Base-by-base conservation (phyloP, 2,329 filamentous ascomycete genomes). In the Biscogniauxia sp. region DNA sequence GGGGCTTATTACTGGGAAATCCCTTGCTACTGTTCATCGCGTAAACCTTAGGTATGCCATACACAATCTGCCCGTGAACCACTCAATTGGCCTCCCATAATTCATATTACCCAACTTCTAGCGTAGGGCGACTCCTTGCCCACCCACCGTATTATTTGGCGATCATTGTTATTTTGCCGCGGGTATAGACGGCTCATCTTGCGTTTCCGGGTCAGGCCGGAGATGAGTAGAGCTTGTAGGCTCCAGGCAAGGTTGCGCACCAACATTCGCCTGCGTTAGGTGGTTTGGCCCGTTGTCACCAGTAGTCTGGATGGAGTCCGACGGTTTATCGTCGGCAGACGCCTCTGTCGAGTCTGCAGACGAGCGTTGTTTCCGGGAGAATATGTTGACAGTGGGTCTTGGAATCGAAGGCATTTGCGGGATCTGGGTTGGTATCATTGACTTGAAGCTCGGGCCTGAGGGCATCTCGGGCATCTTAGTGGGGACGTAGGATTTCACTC, bases 401-500 rank as follows among this genome's bases (percentile, higher is more conserved):
- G 76, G 75, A 64, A 78, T 75, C 20, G 63, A 67, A 1, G 75
- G 74, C 59, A 76, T 73, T 17, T 67, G 64, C 1, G 73, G 69
- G 60, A 73, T 68, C 49, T 73, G 70, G 9, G 61, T 69, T 6
- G 72, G 72, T 25, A 74, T 66, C 56, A 70, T 72, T 2, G 71
- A 72, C 58, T 69, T 74, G 64, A 74, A 68, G 60, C 67, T 72
- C 3, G 74, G 72, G 32, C 76, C 72, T 8, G 70, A 68, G 20
- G 74, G 70, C 61, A 77, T 73, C 50, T 74, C 73, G 1, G 76
- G 76, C 69, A 79, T 73, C 65, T 76, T 81, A 56, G 72, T 74
- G 3, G 81, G 81, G 52, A 80, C 73, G 68, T 78, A 82, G 0
- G 78, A 78, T 56, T 75, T 78, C 3, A 81, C 73, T 1, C 74